These are phyloP conservation scores for Microsporum audouinii DNA, from an alignment of 2,329 filamentous ascomycete genomes.

Conservation along the genomic window DNA sequence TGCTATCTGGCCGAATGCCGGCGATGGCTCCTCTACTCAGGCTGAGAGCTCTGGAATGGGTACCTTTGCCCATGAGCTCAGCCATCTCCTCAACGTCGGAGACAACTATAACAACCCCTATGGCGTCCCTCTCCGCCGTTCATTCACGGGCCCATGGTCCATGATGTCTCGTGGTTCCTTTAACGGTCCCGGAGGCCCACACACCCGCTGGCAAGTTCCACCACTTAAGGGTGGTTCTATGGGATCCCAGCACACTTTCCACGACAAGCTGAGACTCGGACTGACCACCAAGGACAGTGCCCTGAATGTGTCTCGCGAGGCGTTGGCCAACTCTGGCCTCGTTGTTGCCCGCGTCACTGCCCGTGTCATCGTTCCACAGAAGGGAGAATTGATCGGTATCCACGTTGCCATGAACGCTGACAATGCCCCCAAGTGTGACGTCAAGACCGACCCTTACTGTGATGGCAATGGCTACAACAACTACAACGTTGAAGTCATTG, in stretches of 20 bases:
- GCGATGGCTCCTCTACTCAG: slow-evolving; percentile 13
- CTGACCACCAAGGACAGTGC: slow-evolving; percentile 8
- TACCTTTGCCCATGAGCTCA: slow-evolving; percentile 15
- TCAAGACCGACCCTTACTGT: slow-evolving; percentile 11
- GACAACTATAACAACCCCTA: slow-evolving; percentile 17
- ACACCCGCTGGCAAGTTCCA: slow-evolving; percentile 14
- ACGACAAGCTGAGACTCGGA: slow-evolving; percentile 12
- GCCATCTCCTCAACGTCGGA: slow-evolving; percentile 14
- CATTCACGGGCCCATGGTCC: slow-evolving; percentile 14
- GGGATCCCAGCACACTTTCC: slow-evolving; percentile 14
- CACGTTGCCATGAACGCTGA: slow-evolving; percentile 14
- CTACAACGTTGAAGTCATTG: slow-evolving; percentile 15
- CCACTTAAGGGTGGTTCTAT: slow-evolving; percentile 11
- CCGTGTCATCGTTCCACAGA: slow-evolving; percentile 9
- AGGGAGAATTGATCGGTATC: slow-evolving; percentile 11
- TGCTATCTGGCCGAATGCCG: slow-evolving; percentile 15
- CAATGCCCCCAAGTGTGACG: slow-evolving; percentile 9
- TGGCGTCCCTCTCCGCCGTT: slow-evolving; percentile 9
- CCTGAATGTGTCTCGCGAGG: slow-evolving; percentile 12
- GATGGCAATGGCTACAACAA: slow-evolving; percentile 12
- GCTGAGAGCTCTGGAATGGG: slow-evolving; percentile 15
- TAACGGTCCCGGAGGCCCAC: slow-evolving; percentile 15
- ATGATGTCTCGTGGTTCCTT: slow-evolving; percentile 16
- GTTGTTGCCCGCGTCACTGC: slow-evolving; percentile 12
- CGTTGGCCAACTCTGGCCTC: slow-evolving; percentile 10